Evolutionary conservation across 768 basidiomycete genomes (phyloP), one percentile per base, ranked within the genome.

Genomic region (Leccinum aurantiacum): DNA sequence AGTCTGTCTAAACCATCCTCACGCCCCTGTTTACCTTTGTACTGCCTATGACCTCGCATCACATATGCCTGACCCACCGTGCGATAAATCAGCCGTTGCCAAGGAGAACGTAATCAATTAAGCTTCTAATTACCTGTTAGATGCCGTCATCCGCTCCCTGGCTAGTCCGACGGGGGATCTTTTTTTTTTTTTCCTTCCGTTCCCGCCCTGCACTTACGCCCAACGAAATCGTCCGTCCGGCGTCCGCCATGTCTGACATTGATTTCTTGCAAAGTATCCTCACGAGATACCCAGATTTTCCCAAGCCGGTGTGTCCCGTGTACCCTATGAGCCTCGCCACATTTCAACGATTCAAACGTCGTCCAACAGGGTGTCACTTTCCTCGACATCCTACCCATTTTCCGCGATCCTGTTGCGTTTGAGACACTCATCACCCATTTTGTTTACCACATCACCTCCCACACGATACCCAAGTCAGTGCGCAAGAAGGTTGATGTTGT

Each of bases 361-460:
- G 27, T 17, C 27, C 49, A 14, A 33, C 53, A 95, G 92, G 96
- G 96, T 13, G 85, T 99, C 70, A 82, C 82, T 52, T 99, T 99
- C 76, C 78, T 95, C 58, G 97, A 99, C 75, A 91, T 98, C 67
- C 95, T 98, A 75, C 97, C 97, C 11, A 81, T 98, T 71, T 82
- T 99, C 17, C 84, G 89, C 15, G 80, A 93, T 69, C 97, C 96
- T 11, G 66, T 90, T 57, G 88, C 87, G 4, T 92, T 96, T 70
- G 96, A 98, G 78, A 87, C 90, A 0, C 83, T 98, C 44, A 89
- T 97, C 71, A 93, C 93, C 13, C 89, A 97, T 71, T 80, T 98
- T 60, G 72, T 91, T 55, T 83, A 95, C 75, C 96, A 90, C 70
- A 77, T 98, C 70, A 88, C 88, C 56, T 92, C 91, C 25, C 77